Evolutionary conservation across 129 eudicot species (phyloP), one percentile per base, ranked within the genome.

Genomic region (Flaveria bidentis): DNA sequence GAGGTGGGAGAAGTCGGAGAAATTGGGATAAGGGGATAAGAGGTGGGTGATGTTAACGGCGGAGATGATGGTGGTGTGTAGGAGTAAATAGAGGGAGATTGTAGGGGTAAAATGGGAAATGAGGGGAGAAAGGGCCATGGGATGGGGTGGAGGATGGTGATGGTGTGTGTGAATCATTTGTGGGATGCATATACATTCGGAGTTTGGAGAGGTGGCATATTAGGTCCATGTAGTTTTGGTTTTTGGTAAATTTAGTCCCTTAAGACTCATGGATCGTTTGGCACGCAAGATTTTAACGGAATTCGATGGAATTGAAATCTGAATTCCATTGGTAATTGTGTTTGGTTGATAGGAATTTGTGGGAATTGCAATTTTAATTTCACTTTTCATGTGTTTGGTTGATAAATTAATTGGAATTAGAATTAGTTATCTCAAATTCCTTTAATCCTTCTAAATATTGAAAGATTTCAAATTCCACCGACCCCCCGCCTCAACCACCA

Each of bases 1-100:
- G 80, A 92, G 93, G 72, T 57, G 6, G 64, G 87, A 72, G 90
- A 87, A 89, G 83, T 84, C 87, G 74, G 96, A 89, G 79, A 92
- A 84, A 68, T 86, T 81, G 26, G 97, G 88, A 86, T 82, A 87
- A 6, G 92, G 70, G 63, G 96, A 84, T 69, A 92, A 85, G 78
- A 92, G 87, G 25, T 45, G 72, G 78, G 96, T 81, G 73, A 92
- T 79, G 91, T 92, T 83, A 49, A 86, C 74, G 82, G 89, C 78
- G 80, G 73, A 67, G 85, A 74, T 82, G 82, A 80, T 69, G 76
- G 61, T 50, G 78, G 76, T 28, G 61, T 53, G 15, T 67, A 52
- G 17, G 71, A 81, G 30, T 33, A 84, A 70, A 74, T 68, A 83
- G 74, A 90, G 75, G 44, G 77, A 23, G 3, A 74, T 44, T 16